These are phyloP conservation scores for Geotrichum restrictum DNA, from an alignment of 1,139 yeast genomes.

Conservation along the genomic window DNA sequence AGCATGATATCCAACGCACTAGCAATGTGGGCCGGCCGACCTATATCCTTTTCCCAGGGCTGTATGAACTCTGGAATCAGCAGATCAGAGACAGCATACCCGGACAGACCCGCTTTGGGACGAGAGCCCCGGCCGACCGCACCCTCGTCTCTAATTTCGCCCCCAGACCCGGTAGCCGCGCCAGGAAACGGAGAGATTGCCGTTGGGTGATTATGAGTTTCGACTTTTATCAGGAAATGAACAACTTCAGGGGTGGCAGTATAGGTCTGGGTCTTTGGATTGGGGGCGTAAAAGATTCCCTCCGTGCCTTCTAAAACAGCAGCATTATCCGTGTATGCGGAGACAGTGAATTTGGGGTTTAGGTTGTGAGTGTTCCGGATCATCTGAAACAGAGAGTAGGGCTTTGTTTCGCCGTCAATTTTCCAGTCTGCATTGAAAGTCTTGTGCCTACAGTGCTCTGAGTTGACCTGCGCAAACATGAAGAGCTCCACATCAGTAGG, in stretches of 20 bases:
- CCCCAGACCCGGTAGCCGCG: slow-evolving; percentile 99
- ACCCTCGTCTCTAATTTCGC: slow-evolving; percentile 99
- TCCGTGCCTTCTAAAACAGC: slow-evolving; percentile 87
- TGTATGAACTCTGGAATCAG: slow-evolving; percentile 78
- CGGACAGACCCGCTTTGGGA: slow-evolving; percentile 93
- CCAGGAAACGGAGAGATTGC: slow-evolving; percentile 99
- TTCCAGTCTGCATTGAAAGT: slow-evolving; percentile 99
- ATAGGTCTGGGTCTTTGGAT: slow-evolving; percentile 69
- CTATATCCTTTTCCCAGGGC: slow-evolving; percentile 92
- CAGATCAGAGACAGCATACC: slow-evolving; percentile 88
- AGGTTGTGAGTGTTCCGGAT: slow-evolving; percentile 86
- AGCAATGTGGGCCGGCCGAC: slow-evolving; percentile 91
- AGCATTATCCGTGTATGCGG: slow-evolving; percentile 97
- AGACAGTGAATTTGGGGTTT: slow-evolving; percentile 76
- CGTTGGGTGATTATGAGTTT: slow-evolving; percentile 98
- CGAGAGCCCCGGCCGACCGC: slow-evolving; percentile 98
- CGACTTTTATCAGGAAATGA: slow-evolving; percentile 89
- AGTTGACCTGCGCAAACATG: slow-evolving; percentile 99
- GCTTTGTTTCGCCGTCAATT: slow-evolving; percentile 75
- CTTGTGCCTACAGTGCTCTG: slow-evolving; percentile 99
- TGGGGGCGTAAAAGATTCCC: slow-evolving; percentile 73
- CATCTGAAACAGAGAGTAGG: slow-evolving; percentile 82
- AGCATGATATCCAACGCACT: slow-evolving; percentile 91
- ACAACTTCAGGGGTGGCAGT: slow-evolving; percentile 68
- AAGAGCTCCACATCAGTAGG: slow-evolving; percentile 97